These are phyloP conservation scores for Lomentospora prolificans DNA, from an alignment of 2,329 filamentous ascomycete species.

Conservation along the genomic window DNA sequence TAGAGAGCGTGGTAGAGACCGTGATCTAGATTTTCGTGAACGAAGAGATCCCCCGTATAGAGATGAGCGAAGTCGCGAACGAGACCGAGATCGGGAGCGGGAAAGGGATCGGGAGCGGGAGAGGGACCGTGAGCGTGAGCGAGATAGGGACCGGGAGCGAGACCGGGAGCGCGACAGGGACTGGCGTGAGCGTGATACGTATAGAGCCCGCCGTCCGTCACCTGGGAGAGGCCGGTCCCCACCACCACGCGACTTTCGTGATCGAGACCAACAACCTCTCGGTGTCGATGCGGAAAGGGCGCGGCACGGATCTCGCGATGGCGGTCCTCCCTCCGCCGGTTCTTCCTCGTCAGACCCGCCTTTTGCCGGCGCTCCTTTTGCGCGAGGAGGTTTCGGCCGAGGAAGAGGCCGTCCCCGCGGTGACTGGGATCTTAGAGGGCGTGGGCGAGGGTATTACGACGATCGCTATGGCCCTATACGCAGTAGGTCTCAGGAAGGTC, in stretches of 20 bases:
- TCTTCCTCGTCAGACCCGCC: slow-evolving; percentile 61
- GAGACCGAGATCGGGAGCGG: slow-evolving; percentile 45
- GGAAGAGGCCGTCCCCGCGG: slow-evolving; percentile 44
- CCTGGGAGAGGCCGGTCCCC: slow-evolving; percentile 54
- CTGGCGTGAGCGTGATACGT: slow-evolving; percentile 30
- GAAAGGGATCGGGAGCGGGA: slow-evolving; percentile 28
- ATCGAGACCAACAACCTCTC: slow-evolving; percentile 43
- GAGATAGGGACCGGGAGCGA: slow-evolving; percentile 20
- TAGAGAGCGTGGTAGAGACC: slow-evolving; percentile 48
- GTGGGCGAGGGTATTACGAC: slow-evolving; percentile 49
- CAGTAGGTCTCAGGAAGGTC: slow-evolving; percentile 56
- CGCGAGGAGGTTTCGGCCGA: slow-evolving; percentile 45
- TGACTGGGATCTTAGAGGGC: slow-evolving; percentile 36
- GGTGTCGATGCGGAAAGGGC: slow-evolving; percentile 59
- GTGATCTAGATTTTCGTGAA: slow-evolving; percentile 50
- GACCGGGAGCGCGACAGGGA: slow-evolving; percentile 35
- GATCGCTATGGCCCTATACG: slow-evolving; percentile 49
- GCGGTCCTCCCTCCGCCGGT: slow-evolving; percentile 56
- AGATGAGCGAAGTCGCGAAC: slow-evolving; percentile 50
- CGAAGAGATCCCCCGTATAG: slow-evolving; percentile 39
- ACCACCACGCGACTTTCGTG: slow-evolving; percentile 55
- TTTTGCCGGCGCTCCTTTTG: slow-evolving; percentile 41
- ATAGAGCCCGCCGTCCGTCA: slow-evolving; percentile 45
- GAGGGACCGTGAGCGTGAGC: slow-evolving; percentile 39
- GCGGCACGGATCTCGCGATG: slow-evolving; percentile 61